Percentiles rank a stretch among this genome's conserved stretches.
Evolutionary conservation across 257 asterid genomes (phyloP).

Genomic region (Primulina tabacum): DNA sequence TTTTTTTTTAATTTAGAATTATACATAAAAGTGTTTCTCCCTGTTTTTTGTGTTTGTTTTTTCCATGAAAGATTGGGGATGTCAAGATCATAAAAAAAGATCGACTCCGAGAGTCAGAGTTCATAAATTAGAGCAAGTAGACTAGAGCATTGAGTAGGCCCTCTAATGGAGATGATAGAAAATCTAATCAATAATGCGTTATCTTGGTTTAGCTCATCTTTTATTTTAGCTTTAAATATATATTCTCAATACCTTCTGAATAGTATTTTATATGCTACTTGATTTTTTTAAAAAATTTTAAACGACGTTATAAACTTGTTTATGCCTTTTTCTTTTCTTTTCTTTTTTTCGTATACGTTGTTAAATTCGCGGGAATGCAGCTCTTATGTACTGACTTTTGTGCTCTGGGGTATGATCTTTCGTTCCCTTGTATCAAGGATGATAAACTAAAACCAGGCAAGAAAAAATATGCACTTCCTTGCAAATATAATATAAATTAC

Average conservation of each 20-base stretch:
- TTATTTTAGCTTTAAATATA: background rate
- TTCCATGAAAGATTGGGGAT: background rate
- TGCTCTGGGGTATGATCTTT: background rate
- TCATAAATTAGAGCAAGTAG: too few species aligned
- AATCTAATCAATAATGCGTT: background rate
- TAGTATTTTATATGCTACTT: background rate
- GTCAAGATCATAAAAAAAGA: background rate
- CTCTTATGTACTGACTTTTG: background rate
- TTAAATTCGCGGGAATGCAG: background rate
- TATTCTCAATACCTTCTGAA: background rate
- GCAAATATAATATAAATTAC: background rate
- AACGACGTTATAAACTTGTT: too few species aligned
- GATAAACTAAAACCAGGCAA: background rate
- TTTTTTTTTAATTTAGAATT: background rate
- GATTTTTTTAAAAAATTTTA: background rate
- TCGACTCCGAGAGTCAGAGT: background rate
- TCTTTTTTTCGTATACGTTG: background rate
- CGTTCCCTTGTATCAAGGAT: background rate
- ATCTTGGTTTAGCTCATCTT: background rate
- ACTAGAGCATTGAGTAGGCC: background rate
- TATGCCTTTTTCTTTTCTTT: background rate
- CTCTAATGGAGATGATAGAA: background rate
- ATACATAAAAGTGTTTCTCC: background rate
- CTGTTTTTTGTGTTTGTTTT: background rate
- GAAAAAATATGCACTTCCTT: background rate